Percentiles rank a stretch among this genome's conserved stretches.
Conservation (phyloP, 2,329 filamentous ascomycete species). For the Diaporthe batatas region DNA sequence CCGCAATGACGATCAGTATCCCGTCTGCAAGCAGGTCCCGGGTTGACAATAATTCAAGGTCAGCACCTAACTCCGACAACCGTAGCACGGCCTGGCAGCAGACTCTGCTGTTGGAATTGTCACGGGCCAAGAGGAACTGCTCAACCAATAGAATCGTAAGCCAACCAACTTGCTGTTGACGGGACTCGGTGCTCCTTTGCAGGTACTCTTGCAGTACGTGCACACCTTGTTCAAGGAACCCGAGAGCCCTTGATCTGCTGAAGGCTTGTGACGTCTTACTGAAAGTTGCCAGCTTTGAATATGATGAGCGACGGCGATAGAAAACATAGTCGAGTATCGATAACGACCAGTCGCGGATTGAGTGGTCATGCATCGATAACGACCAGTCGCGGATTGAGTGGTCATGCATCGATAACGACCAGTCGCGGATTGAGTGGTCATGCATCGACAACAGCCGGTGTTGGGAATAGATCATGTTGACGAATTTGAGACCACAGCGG, state of each 20-base stretch:
- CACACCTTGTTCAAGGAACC: neutral
- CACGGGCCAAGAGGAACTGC: neutral
- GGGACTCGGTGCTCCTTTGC: too few relatives aligned
- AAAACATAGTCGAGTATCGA: constrained; percentile 22
- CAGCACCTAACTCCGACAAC: neutral
- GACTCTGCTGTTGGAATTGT: rapidly evolving
- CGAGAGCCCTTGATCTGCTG: neutral
- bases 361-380: too few relatives aligned
- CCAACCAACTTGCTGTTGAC: neutral
- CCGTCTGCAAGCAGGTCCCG: rapidly evolving
- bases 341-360: neutral
- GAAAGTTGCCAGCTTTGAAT: neutral
- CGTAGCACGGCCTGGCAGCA: neutral
- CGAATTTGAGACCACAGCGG: too few relatives aligned
- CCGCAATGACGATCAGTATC: neutral
- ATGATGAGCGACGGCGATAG: neutral
- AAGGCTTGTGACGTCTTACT: neutral
- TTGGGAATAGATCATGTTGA: too few relatives aligned
- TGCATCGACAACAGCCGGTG: too few relatives aligned
- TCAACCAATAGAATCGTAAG: neutral
- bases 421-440: too few relatives aligned
- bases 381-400: too few relatives aligned
- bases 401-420: too few relatives aligned
- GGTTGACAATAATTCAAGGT: neutral
- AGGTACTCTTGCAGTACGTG: neutral